Evolutionary conservation across 2,329 filamentous ascomycete genomes (phyloP).

Genomic region (Nothophoma quercina): DNA sequence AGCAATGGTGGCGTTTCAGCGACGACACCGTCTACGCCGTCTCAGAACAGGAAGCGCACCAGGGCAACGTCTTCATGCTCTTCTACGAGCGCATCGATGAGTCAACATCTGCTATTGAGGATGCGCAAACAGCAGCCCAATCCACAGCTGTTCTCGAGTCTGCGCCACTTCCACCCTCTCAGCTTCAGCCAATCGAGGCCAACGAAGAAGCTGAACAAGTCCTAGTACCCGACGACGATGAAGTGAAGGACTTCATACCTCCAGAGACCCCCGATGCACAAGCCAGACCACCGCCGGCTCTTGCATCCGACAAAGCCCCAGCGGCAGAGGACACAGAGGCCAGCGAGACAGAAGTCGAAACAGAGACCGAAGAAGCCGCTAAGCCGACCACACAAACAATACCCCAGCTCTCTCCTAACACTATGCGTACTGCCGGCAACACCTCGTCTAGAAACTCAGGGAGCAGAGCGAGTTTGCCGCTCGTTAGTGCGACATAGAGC

Average conservation of each 20-base stretch:
- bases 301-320: background rate
- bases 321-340: slow-evolving; percentile 20
- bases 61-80: slow-evolving; percentile 92
- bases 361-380: slow-evolving; percentile 14
- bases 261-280: slow-evolving; percentile 19
- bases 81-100: slow-evolving; percentile 76
- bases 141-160: slow-evolving; percentile 12
- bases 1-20: slow-evolving; percentile 88
- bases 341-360: slow-evolving; percentile 27
- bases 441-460: slow-evolving; percentile 22
- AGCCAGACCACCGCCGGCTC: background rate
- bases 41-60: slow-evolving; percentile 74
- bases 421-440: slow-evolving; percentile 41
- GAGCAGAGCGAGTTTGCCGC: slow-evolving; percentile 30
- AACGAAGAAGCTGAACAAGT: slow-evolving; percentile 22
- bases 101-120: slow-evolving; percentile 53
- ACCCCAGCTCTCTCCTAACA: slow-evolving; percentile 26
- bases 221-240: slow-evolving; percentile 32
- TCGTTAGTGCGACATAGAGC: slow-evolving; percentile 38
- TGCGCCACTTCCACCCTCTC: slow-evolving; percentile 33
- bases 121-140: background rate
- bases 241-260: slow-evolving; percentile 14
- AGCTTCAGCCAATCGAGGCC: slow-evolving; percentile 2
- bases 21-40: slow-evolving; percentile 83
- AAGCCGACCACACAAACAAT: slow-evolving; percentile 18